Evolutionary conservation across 495 filamentous ascomycete species (phyloP).

Genomic region (Penicillium parvum): DNA sequence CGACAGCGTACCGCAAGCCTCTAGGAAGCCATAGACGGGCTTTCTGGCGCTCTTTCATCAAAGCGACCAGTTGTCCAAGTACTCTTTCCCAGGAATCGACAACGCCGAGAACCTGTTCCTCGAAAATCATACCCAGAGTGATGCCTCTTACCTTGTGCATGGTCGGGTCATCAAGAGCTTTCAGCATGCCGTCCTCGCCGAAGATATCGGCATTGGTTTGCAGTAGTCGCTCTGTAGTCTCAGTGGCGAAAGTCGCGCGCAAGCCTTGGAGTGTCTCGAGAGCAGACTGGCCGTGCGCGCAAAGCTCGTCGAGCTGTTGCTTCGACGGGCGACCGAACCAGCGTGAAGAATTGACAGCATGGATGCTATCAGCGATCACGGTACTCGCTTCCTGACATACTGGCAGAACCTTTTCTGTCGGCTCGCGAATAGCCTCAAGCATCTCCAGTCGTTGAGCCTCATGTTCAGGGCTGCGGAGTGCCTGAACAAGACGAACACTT

Average conservation of each 20-base stretch:
- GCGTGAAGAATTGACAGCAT: slow-evolving; percentile 22
- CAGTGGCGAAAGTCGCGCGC: slow-evolving; percentile 17
- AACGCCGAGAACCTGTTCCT: slow-evolving; percentile 27
- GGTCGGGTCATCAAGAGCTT: slow-evolving; percentile 7
- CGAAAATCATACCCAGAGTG: slow-evolving; percentile 26
- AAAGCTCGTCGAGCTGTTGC: slow-evolving; percentile 13
- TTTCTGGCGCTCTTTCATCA: slow-evolving; percentile 23
- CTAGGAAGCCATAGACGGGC: slow-evolving; percentile 22
- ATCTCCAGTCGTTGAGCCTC: slow-evolving; percentile 22
- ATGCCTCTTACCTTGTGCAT: slow-evolving; percentile 18
- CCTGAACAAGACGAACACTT: slow-evolving; percentile 19
- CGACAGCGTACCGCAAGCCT: slow-evolving; percentile 22
- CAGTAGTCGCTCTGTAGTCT: slow-evolving; percentile 26
- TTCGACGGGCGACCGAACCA: slow-evolving; percentile 24
- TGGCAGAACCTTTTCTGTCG: slow-evolving; percentile 20
- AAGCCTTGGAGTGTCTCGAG: slow-evolving; percentile 14
- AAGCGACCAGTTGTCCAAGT: slow-evolving; percentile 14
- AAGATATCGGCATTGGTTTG: slow-evolving; percentile 24
- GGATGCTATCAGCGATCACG: slow-evolving; percentile 16
- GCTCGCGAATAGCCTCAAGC: slow-evolving; percentile 21
- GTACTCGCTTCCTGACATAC: slow-evolving; percentile 20
- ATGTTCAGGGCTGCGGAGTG: slow-evolving; percentile 22
- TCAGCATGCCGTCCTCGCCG: slow-evolving; percentile 21
- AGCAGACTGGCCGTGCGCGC: slow-evolving; percentile 8
- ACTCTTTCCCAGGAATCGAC: slow-evolving; percentile 18